Evolutionary conservation across 2,329 filamentous ascomycete species (phyloP).

Genomic region (Pyrenophora seminiperda): DNA sequence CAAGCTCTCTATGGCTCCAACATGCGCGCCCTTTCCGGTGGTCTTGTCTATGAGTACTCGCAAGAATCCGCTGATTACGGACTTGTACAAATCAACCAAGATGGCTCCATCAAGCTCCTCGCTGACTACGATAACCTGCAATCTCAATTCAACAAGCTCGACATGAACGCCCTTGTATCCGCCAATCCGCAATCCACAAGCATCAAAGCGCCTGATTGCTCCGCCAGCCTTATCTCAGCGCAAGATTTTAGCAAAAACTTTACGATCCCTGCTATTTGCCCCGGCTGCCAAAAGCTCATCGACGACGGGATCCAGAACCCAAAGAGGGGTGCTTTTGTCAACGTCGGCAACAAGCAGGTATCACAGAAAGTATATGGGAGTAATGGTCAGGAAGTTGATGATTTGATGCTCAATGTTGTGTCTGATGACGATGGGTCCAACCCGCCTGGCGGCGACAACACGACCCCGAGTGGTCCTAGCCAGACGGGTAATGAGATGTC

Average conservation of each 20-base stretch:
- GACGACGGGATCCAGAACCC: constrained; percentile 72
- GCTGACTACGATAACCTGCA: constrained; percentile 69
- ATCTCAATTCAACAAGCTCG: constrained; percentile 73
- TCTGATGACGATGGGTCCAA: constrained; percentile 60
- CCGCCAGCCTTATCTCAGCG: constrained; percentile 66
- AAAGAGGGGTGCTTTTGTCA: constrained; percentile 62
- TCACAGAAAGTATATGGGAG: constrained; percentile 62
- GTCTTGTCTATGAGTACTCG: constrained; percentile 80
- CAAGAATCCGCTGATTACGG: constrained; percentile 69
- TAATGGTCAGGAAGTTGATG: constrained; percentile 63
- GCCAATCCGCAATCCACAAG: constrained; percentile 62
- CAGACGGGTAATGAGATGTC: constrained; percentile 18
- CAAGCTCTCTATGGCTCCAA: constrained; percentile 70
- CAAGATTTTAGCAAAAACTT: constrained; percentile 77
- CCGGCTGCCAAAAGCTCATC: constrained; percentile 74
- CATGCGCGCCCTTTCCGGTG: constrained; percentile 76
- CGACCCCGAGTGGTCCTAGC: constrained; percentile 23
- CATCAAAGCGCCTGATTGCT: constrained; percentile 68
- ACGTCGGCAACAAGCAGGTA: constrained; percentile 62
- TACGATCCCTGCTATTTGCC: constrained; percentile 71
- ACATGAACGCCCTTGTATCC: constrained; percentile 70
- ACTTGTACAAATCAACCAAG: constrained; percentile 52
- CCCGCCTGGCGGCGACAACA: constrained; percentile 54
- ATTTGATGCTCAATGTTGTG: constrained; percentile 64
- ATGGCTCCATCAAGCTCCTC: constrained; percentile 52